Base-by-base conservation (phyloP, 2,329 filamentous ascomycete species). In the Bipolaris gigantea region DNA sequence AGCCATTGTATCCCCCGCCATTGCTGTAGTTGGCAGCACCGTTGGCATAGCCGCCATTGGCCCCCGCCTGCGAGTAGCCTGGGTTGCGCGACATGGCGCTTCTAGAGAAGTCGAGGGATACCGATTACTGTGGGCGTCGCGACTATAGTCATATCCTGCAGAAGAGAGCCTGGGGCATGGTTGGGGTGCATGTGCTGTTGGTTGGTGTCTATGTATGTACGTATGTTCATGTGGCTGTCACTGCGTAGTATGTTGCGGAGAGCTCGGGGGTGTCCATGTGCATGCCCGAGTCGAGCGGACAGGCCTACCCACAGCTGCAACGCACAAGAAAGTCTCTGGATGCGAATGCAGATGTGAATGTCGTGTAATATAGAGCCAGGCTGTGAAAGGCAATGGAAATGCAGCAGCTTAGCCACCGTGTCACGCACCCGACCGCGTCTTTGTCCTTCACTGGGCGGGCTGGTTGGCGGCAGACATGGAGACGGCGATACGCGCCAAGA, bases 31-130 rank as follows among this genome's bases (percentile, higher is more conserved):
- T 46, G 47, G 42, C 47, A 18, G 46, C 34, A 36, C 52, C 59
- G 33, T 78, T 79, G 32, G 73, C 64, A 60, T 76, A 75, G 44
- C 63, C 62, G 25, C 72, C 72, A 52, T 75, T 73, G 41, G 66
- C 51, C 42, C 69, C 67, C 49, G 65, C 55, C 57, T 68, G 69
- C 56, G 63, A 53, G 59, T 66, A 69, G 56, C 64, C 69, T 41
- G 69, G 70, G 45, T 64, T 64, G 57, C 71, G 73, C 54, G 73
- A 75, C 73, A 75, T 75, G 64, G 57, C 60, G 47, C 40, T 18
- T 18, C 48, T 51, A 60, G 47, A 30, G 30, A 50, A 55, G 50
- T 55, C 39, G 45, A 44, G 34, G 55, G n/a, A 18, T 54, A 36
- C 30, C 51, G 18, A 38, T 48, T 33, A 38, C 53, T 18, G 49